A percentile compares a stretch with the other conserved stretches of the same genome.
Conservation (phyloP, 1,284 basidiomycete species). For the Malassezia caprae region DNA sequence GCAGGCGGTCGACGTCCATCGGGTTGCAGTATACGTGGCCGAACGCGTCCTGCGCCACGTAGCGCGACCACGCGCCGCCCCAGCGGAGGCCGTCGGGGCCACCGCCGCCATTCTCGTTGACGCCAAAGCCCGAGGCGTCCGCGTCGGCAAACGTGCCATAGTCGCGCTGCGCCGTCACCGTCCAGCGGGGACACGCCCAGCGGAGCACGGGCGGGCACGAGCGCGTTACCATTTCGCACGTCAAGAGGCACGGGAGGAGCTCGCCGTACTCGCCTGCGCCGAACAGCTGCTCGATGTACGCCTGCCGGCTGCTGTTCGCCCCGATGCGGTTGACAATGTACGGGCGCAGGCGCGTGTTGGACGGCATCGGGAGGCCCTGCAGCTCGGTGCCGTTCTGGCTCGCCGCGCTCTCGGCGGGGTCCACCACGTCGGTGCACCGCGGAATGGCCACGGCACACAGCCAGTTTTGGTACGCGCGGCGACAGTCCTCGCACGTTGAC, state of each 20-base stretch:
- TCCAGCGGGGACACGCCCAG: slow-evolving; percentile 44
- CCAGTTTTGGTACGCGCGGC: slow-evolving; percentile 48
- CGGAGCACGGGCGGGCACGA: slow-evolving; percentile 39
- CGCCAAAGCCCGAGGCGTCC: slow-evolving; percentile 30
- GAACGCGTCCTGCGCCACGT: slow-evolving; percentile 43
- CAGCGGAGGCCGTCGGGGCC: slow-evolving; percentile 32
- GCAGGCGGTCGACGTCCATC: slow-evolving; percentile 35
- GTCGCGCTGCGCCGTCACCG: slow-evolving; percentile 39
- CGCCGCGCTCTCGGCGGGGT: slow-evolving; percentile 30
- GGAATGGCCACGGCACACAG: slow-evolving; percentile 50
- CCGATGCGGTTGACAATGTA: slow-evolving; percentile 40
- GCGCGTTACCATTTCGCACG: slow-evolving; percentile 39
- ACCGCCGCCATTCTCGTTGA: slow-evolving; percentile 34
- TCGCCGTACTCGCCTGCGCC: slow-evolving; percentile 37
- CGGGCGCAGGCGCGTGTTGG: slow-evolving; percentile 32
- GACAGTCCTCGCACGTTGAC: slow-evolving; percentile 48
- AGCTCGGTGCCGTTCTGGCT: slow-evolving; percentile 28
- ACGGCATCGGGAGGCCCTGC: slow-evolving; percentile 27
- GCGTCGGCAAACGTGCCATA: slow-evolving; percentile 47
- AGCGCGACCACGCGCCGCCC: slow-evolving; percentile 32
- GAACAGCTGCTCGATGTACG: slow-evolving; percentile 33
- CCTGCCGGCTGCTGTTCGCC: slow-evolving; percentile 26
- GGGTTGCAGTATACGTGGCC: slow-evolving; percentile 44
- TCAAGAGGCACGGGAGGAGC: slow-evolving; percentile 42
- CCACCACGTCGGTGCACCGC: slow-evolving; percentile 46